phyloP scores from a whole-genome alignment of 225 moss, liverwort and hornwort species.

The Neckera pumila region DNA sequence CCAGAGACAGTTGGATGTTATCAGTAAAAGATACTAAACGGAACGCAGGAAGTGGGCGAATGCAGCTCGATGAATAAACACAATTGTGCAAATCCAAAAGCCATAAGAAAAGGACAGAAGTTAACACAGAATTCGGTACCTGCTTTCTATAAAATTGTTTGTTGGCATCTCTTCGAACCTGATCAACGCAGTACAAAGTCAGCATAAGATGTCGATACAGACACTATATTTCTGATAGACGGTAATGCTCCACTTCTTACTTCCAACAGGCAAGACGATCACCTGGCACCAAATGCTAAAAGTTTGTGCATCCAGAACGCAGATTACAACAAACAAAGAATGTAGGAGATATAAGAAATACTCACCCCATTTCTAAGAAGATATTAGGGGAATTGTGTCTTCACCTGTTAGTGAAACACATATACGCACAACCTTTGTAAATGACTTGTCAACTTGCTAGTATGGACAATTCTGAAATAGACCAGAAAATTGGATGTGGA shows the following conservation, averaged over 20 bases:
- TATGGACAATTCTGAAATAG: background rate
- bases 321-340: background rate
- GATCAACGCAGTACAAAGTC: background rate
- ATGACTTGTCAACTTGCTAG: background rate
- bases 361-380: constrained; percentile 87
- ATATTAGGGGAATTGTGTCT: constrained; percentile 79
- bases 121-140: constrained; percentile 3
- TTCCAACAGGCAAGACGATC: background rate
- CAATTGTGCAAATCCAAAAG: background rate
- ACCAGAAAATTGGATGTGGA: background rate
- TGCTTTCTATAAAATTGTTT: constrained; percentile 90
- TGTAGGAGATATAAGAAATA: background rate
- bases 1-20: background rate
- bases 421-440: background rate
- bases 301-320: background rate
- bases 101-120: background rate
- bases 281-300: background rate
- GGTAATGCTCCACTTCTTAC: background rate
- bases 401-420: constrained; percentile 45
- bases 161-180: constrained; percentile 98
- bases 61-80: background rate
- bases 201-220: background rate
- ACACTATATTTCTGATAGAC: background rate
- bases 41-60: background rate
- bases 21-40: background rate